These are phyloP conservation scores for Phytophthora crassamura DNA, from an alignment of 352 stramenopile species.

Conservation along the genomic window DNA sequence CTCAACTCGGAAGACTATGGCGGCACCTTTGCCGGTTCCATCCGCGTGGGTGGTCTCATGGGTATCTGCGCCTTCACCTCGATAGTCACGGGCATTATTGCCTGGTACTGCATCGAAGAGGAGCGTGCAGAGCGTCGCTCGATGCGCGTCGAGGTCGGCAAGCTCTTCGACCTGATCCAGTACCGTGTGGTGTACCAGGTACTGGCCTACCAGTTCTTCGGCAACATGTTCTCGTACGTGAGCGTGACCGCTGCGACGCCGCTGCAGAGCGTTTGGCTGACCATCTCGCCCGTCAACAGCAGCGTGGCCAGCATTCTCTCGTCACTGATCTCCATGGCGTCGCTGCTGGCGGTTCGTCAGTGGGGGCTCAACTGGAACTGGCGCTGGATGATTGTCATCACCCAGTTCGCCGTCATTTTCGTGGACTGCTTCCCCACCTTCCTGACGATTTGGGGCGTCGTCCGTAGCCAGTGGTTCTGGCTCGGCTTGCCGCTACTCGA, in stretches of 20 bases:
- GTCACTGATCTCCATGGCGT: slow-evolving; percentile 39
- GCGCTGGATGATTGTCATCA: slow-evolving; percentile 53
- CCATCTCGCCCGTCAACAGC: slow-evolving; percentile 53
- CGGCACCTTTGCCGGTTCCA: slow-evolving; percentile 52
- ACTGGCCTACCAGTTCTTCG: slow-evolving; percentile 65
- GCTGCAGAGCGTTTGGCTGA: slow-evolving; percentile 56
- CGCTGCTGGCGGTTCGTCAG: slow-evolving; percentile 38
- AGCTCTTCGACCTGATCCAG: slow-evolving; percentile 65
- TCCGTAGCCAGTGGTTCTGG: slow-evolving; percentile 67
- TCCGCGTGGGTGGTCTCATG: slow-evolving; percentile 66
- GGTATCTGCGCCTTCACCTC: slow-evolving; percentile 43
- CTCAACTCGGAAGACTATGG: slow-evolving; percentile 67
- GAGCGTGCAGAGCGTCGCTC: slow-evolving; percentile 31
- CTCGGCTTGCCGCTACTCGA: slow-evolving; percentile 52
- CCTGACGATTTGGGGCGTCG: slow-evolving; percentile 58
- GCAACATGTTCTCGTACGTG: slow-evolving; percentile 59
- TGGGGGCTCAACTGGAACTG: slow-evolving; percentile 63
- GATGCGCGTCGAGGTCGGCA: slow-evolving; percentile 29
- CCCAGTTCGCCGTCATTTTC: slow-evolving; percentile 42
- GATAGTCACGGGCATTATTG: slow-evolving; percentile 41
- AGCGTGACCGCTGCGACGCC: slow-evolving; percentile 48
- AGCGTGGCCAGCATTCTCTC: slow-evolving; percentile 46
- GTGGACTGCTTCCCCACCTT: slow-evolving; percentile 56
- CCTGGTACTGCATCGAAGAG: slow-evolving; percentile 66
- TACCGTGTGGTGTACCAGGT: slow-evolving; percentile 61